Conservation (phyloP, 805 yeast species). For the Wickerhamomyces kurtzmanii region DNA sequence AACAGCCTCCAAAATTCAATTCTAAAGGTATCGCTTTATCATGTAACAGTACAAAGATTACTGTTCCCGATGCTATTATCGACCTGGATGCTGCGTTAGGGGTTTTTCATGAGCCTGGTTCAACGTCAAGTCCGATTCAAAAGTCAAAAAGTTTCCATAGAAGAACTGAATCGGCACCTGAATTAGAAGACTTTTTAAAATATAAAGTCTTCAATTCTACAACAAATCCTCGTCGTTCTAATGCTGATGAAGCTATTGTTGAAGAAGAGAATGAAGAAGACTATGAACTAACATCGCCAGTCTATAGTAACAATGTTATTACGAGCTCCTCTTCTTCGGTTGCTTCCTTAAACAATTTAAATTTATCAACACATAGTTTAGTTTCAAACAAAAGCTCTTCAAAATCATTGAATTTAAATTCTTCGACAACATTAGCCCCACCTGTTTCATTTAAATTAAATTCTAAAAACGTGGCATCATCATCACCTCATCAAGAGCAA, state of each 20-base stretch:
- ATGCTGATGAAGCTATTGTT: conserved; percentile 13
- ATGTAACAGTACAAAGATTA: neutral
- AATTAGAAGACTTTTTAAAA: conserved; percentile 25
- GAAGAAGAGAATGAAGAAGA: conserved; percentile 22
- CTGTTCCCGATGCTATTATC: conserved; percentile 44
- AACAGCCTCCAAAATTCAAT: conserved; percentile 20
- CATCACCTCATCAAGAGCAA: conserved; percentile 1
- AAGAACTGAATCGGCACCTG: conserved; percentile 50
- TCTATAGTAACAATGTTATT: too few species aligned
- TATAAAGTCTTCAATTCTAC: conserved; percentile 5
- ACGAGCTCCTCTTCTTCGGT: conserved; percentile 10
- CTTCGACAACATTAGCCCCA: conserved; percentile 1
- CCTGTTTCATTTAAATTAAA: conserved; percentile 6
- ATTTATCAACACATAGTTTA: conserved; percentile 9
- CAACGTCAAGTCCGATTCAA: conserved; percentile 9
- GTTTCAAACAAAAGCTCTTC: conserved; percentile 5
- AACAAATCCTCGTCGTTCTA: conserved; percentile 1
- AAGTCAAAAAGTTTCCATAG: conserved; percentile 28
- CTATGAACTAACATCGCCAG: conserved; percentile 3
- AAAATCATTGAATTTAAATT: conserved; percentile 2
- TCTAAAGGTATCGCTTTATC: conserved; percentile 13
- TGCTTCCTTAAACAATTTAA: conserved; percentile 1
- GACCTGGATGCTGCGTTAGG: conserved; percentile 45
- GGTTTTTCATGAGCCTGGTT: conserved; percentile 18
- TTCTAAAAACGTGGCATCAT: conserved; percentile 1